These are phyloP conservation scores for Diaporthe vexans DNA, from an alignment of 2,329 filamentous ascomycete genomes.

Conservation along the genomic window DNA sequence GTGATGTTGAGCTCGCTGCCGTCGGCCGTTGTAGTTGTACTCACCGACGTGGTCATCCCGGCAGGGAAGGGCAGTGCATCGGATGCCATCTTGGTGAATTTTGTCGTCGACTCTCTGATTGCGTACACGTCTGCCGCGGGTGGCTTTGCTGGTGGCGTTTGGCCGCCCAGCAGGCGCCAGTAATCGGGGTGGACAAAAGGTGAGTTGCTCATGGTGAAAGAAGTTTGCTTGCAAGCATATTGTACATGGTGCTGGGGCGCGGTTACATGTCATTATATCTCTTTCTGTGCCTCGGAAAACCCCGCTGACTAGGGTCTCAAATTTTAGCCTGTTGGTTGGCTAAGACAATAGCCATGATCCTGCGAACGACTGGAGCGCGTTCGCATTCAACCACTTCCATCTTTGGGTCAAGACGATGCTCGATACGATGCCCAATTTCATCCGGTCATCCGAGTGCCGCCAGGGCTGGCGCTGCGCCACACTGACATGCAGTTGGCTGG, in stretches of 20 bases:
- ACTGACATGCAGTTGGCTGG: too few relatives aligned
- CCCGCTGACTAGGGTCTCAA: neutral
- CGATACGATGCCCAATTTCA: too few relatives aligned
- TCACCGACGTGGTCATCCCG: neutral
- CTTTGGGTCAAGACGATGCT: too few relatives aligned
- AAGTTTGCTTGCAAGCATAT: neutral
- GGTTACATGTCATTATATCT: neutral
- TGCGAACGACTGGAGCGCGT: too few relatives aligned
- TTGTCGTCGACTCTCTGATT: neutral
- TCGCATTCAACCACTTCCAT: too few relatives aligned
- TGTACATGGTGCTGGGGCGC: neutral
- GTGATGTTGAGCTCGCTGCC: conserved; percentile 37
- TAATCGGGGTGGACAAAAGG: neutral
- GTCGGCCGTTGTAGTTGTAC: conserved; percentile 8
- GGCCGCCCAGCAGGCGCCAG: conserved; percentile 4
- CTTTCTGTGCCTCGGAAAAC: neutral
- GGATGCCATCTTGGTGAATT: neutral
- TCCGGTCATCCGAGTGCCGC: too few relatives aligned
- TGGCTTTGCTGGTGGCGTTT: neutral
- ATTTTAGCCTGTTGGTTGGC: neutral
- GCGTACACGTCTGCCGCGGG: neutral
- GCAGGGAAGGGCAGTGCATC: neutral
- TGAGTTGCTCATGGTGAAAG: neutral
- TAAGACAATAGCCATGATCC: neutral
- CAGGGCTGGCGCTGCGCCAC: too few relatives aligned